phyloP scores from a whole-genome alignment of 345 rosid genomes.

The Populus alba region DNA sequence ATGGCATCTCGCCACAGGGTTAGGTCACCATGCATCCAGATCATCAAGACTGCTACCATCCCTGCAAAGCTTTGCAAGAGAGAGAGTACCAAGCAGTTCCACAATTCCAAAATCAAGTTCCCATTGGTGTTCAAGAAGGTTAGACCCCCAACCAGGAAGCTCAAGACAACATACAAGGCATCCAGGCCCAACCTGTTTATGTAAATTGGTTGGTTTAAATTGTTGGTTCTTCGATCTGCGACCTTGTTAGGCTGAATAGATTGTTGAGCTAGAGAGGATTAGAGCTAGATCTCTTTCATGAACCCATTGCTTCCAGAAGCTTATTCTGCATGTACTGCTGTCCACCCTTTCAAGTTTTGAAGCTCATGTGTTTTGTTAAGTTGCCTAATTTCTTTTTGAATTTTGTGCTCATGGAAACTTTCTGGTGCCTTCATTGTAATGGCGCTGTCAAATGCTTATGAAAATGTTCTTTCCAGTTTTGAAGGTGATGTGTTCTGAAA shows the following conservation, averaged over 20 bases:
- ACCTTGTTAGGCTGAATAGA: not conserved
- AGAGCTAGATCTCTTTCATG: not conserved
- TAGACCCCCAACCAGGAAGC: slow-evolving; percentile 55
- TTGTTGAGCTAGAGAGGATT: not conserved
- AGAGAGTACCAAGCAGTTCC: slow-evolving; percentile 61
- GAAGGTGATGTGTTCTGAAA: no score
- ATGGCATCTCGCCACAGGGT: slow-evolving; percentile 68
- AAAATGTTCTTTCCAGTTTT: no score
- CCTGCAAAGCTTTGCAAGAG: slow-evolving; percentile 67
- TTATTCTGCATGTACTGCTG: not conserved
- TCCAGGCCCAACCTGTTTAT: slow-evolving; percentile 63
- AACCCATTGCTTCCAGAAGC: not conserved
- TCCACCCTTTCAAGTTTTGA: not conserved
- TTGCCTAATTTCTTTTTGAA: not conserved
- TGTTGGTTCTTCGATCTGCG: not conserved
- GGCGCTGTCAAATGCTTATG: not conserved
- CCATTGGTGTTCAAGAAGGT: slow-evolving; percentile 63
- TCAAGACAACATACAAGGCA: slow-evolving; percentile 68
- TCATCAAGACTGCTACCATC: slow-evolving; percentile 61
- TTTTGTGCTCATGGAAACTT: not conserved
- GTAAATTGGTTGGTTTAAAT: slow-evolving; percentile 18
- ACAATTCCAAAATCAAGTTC: slow-evolving; percentile 59
- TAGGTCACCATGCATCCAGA: slow-evolving; percentile 64
- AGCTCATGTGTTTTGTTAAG: not conserved
- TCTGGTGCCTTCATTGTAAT: not conserved